Evolutionary conservation across 208 protist species (phyloP), one percentile per base, ranked within the genome.

Genomic region (Trypanosoma cruzi): DNA sequence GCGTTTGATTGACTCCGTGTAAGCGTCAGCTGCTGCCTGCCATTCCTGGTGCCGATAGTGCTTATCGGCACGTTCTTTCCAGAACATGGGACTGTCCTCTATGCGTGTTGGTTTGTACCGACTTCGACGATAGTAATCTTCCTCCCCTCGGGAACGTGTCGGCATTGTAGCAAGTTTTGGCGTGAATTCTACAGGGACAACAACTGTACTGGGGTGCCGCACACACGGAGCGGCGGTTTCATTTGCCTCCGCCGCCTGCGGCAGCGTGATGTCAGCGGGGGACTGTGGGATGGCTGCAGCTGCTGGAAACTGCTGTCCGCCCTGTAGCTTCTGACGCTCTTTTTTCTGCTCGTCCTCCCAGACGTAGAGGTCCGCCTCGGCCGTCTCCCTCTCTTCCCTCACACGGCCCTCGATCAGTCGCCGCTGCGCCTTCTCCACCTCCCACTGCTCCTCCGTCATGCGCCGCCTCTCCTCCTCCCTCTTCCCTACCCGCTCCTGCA

Each of bases 41-140:
- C 83, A 97, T 59, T 87, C 82, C 52, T 80, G 82, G 16, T 72
- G 71, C 31, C 82, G 71, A 80, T 93, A 96, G 64, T 85, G 84
- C 64, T 79, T 83, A 76, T 97, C 93, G 26, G 81, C 93, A 10
- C 79, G 74, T 64, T 97, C 88, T 73, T 97, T 97, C 88, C 89
- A 97, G 67, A 95, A 96, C 82, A 96, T 93, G 16, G 93, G 93
- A 50, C 86, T 95, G 70, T 97, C 93, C 76, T 95, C 86, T n/a
- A 96, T 82, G 13, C 79, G 88, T 11, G 93, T 85, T 13, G 93
- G 93, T 68, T 95, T 96, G 83, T 96, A 97, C 74, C 91, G 86
- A 63, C 90, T 96, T 64, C 86, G 80, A 31, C 91, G 90, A 73
- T 97, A 97, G 81, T 94, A 94, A 64, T 96, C 90, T 55, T 97